Percentiles rank a stretch among this genome's conserved stretches.
Conservation (phyloP, 495 filamentous ascomycete species). For the Daldinia childiae region DNA sequence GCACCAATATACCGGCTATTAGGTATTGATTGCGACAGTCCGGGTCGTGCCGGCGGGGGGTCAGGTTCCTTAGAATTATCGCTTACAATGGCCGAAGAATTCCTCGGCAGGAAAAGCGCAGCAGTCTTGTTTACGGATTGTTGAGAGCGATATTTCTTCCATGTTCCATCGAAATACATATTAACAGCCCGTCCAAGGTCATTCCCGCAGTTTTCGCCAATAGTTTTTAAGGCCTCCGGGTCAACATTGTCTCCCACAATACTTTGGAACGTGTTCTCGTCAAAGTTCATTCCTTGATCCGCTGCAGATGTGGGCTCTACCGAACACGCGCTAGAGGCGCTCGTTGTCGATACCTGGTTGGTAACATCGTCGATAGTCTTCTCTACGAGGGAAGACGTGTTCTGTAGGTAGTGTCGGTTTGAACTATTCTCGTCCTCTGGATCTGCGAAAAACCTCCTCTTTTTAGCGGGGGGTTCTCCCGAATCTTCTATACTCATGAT, state of each 20-base stretch:
- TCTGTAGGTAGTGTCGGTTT: conserved; percentile 18
- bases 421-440: conserved; percentile 46
- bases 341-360: conserved; percentile 6
- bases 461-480: conserved; percentile 76
- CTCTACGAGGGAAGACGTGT: conserved; percentile 37
- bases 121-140: conserved; percentile 23
- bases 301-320: conserved; percentile 1
- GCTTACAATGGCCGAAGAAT: conserved; percentile 1
- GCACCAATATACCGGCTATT: conserved; percentile 83
- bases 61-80: conserved; percentile 24
- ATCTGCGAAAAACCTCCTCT: conserved; percentile 81
- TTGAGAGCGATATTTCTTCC: conserved; percentile 63
- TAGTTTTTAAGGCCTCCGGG: conserved; percentile 57
- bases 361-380: conserved; percentile 25
- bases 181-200: conserved; percentile 76
- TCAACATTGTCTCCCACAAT: conserved; percentile 76
- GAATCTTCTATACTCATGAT: conserved; percentile 65
- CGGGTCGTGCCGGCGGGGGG: conserved; percentile 3
- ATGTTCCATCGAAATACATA: conserved; percentile 94
- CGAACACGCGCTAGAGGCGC: neutral
- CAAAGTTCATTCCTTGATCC: conserved; percentile 60
- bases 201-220: conserved; percentile 67
- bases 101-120: conserved; percentile 9
- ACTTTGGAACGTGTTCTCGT: conserved; percentile 71
- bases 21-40: conserved; percentile 57